These are phyloP conservation scores for Emmonsiellopsis sp. DNA, from an alignment of 2,329 filamentous ascomycete species.

Conservation along the genomic window DNA sequence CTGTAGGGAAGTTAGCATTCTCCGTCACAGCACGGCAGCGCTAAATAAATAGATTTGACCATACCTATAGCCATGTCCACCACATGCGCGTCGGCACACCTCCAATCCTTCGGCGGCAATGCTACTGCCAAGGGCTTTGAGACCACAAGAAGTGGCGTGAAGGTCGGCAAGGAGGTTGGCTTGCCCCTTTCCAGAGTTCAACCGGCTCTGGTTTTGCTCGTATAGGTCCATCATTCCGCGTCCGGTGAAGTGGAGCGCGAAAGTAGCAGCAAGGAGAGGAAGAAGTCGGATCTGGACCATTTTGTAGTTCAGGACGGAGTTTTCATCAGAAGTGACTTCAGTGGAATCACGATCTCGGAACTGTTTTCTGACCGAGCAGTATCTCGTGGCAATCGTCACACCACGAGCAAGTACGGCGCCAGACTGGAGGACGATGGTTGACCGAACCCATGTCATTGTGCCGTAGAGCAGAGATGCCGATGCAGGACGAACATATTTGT, in stretches of 20 bases:
- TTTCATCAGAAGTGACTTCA: conserved; percentile 51
- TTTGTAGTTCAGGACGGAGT: conserved; percentile 69
- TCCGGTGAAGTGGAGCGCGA: conserved; percentile 71
- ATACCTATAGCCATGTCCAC: conserved; percentile 55
- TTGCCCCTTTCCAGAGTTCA: conserved; percentile 54
- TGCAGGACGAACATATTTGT: conserved; percentile 57
- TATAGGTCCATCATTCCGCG: conserved; percentile 67
- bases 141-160: conserved; percentile 65
- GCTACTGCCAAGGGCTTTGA: conserved; percentile 64
- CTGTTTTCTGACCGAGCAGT: conserved; percentile 64
- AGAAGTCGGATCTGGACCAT: conserved; percentile 69
- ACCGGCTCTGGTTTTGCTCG: conserved; percentile 60
- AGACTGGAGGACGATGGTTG: conserved; percentile 63
- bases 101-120: conserved; percentile 67
- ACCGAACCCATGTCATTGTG: conserved; percentile 66
- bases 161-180: conserved; percentile 63
- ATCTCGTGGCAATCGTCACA: conserved; percentile 68
- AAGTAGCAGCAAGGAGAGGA: conserved; percentile 62
- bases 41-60: background rate
- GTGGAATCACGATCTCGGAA: conserved; percentile 66
- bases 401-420: conserved; percentile 63
- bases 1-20: conserved; percentile 34
- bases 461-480: conserved; percentile 63
- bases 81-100: conserved; percentile 63
- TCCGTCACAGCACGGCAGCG: background rate